Conservation (phyloP, 331 rosid species). For the Phaseolus coccineus region DNA sequence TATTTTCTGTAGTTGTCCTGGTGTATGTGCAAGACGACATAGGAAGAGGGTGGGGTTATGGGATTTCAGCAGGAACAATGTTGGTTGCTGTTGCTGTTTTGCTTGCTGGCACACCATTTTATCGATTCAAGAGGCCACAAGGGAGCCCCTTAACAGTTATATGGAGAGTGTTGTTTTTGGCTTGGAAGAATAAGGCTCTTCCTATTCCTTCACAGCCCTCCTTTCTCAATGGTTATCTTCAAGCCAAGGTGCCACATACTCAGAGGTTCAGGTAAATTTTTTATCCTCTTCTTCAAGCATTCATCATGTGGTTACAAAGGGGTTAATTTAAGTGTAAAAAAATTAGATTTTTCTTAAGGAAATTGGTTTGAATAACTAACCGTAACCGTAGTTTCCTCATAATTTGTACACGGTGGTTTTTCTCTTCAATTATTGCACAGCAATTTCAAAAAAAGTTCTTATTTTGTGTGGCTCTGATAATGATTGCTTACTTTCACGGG, state of each 20-base stretch:
- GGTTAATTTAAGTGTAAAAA: no score
- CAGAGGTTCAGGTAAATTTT: conserved; percentile 66
- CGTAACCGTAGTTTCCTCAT: neutral
- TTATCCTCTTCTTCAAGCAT: neutral
- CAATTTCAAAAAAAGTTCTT: neutral
- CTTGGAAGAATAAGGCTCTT: conserved; percentile 83
- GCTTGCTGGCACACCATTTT: conserved; percentile 69
- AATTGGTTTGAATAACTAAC: neutral
- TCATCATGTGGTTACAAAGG: no score
- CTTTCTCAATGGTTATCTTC: conserved; percentile 68
- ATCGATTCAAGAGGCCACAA: conserved; percentile 73
- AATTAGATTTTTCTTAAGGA: no score
- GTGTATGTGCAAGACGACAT: conserved; percentile 88
- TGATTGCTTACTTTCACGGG: conserved; percentile 26
- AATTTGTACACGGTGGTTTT: neutral
- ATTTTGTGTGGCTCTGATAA: neutral
- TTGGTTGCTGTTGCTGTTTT: conserved; percentile 61
- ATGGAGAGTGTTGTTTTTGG: conserved; percentile 83
- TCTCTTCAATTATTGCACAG: conserved; percentile 38
- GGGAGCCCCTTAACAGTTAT: conserved; percentile 90
- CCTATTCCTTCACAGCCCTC: conserved; percentile 66
- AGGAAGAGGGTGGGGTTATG: conserved; percentile 92
- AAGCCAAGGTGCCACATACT: conserved; percentile 72
- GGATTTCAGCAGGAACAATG: conserved; percentile 85
- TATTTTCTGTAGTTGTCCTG: conserved; percentile 80